phyloP scores from a whole-genome alignment of 2,329 filamentous ascomycete genomes.

The Trichoderma sp. region DNA sequence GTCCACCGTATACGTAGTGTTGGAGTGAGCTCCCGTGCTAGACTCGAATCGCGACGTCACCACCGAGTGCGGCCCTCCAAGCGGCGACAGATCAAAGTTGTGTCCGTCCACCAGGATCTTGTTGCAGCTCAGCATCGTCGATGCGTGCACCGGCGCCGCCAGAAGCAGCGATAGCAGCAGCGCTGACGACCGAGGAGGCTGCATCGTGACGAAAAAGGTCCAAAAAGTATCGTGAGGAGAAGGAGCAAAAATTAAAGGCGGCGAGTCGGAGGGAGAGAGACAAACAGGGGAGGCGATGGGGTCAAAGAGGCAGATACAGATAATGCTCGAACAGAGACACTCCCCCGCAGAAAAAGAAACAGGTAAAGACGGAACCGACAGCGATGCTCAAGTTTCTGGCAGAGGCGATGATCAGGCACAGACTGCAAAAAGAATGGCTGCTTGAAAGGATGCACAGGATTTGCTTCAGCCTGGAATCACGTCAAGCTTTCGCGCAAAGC shows the following conservation, averaged over 20 bases:
- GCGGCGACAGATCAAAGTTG: slow-evolving; percentile 63
- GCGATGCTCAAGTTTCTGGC: neutral
- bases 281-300: neutral
- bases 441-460: neutral
- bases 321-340: neutral
- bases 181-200: slow-evolving; percentile 40
- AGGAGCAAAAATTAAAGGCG: neutral
- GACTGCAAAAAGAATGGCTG: slow-evolving; percentile 16
- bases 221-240: slow-evolving; percentile 28
- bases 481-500: slow-evolving; percentile 31
- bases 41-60: slow-evolving; percentile 58
- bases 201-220: slow-evolving; percentile 37
- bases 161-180: slow-evolving; percentile 42
- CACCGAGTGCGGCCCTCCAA: slow-evolving; percentile 69
- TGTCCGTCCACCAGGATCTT: slow-evolving; percentile 60
- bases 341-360: neutral
- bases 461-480: slow-evolving; percentile 30
- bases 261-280: neutral
- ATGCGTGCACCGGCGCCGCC: slow-evolving; percentile 39
- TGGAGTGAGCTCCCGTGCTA: slow-evolving; percentile 53
- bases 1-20: slow-evolving; percentile 81
- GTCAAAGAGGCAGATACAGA: neutral
- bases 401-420: neutral
- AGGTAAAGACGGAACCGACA: neutral
- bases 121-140: slow-evolving; percentile 62